Evolutionary conservation across 108 stramenopile genomes (phyloP).

Genomic region (Fistulifera pelliculosa): DNA sequence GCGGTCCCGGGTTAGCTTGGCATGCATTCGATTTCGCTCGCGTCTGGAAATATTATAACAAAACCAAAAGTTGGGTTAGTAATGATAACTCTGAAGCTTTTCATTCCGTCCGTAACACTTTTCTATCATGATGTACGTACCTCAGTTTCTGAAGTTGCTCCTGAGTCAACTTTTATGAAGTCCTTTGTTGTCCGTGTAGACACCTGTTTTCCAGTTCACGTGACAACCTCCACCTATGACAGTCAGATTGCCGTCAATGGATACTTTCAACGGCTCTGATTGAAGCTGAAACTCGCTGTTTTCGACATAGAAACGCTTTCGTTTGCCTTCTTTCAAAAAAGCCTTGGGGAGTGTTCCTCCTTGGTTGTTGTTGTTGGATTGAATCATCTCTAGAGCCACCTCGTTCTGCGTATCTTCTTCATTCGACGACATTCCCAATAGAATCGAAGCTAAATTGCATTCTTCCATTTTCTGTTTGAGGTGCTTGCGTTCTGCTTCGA

Average conservation of each 20-base stretch:
- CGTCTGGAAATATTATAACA: constrained; percentile 34
- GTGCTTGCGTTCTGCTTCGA: constrained; percentile 54
- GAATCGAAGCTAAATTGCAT: constrained; percentile 78
- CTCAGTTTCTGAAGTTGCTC: constrained; percentile 54
- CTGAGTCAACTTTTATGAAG: constrained; percentile 34
- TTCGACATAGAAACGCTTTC: constrained; percentile 55
- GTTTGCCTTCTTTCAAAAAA: constrained; percentile 36
- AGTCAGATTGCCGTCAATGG: constrained; percentile 46
- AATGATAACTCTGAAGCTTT: background rate
- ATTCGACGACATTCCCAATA: constrained; percentile 55
- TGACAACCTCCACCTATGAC: constrained; percentile 51
- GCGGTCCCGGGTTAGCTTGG: constrained; percentile 89
- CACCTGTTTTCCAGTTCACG: constrained; percentile 81
- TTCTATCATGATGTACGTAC: constrained; percentile 40
- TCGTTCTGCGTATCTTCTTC: constrained; percentile 5
- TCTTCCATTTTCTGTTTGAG: constrained; percentile 75
- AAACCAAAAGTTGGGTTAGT: background rate
- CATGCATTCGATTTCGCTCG: constrained; percentile 93
- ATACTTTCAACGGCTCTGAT: constrained; percentile 44
- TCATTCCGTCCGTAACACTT: background rate
- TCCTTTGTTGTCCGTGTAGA: constrained; percentile 57
- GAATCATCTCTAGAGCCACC: background rate
- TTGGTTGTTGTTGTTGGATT: background rate
- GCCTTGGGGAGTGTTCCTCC: constrained; percentile 5
- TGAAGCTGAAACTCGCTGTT: constrained; percentile 14